Base-by-base conservation (phyloP, 768 basidiomycete species). In the Suillus weaverae region DNA sequence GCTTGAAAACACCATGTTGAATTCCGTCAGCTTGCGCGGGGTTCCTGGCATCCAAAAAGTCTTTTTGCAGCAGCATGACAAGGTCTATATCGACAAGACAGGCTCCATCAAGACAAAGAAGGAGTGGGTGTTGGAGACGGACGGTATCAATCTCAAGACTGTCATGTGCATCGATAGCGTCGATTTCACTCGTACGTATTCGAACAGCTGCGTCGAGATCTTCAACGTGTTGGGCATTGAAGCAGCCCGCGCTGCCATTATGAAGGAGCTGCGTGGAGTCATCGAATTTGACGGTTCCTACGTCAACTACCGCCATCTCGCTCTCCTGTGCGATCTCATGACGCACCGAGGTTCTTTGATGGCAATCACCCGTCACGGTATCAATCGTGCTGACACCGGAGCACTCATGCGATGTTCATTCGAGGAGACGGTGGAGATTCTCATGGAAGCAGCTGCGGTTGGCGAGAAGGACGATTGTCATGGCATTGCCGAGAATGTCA, bases 281-380 rank as follows among this genome's bases (percentile, higher is more conserved):
- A 97, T 99, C 78, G 96, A 98, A 78, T 98, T 99, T 81, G 97
- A 98, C 73, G 97, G 97, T 83, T 98, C 97, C 20, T 97, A 98
- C 72, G 97, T 99, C 83, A 99, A 99, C 79, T 99, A 96, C 78
- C 89, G 97, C 62, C 97, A 99, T 78, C 84, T 99, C 57, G 93
- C 95, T 2, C 82, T 99, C n/a, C 86, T 99, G 33, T 96, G 95
- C 78, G 97, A 99, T 76, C 82, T 99, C 62, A 99, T 99, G 97
- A 99, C 96, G 13, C 94, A 97, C 72, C 92, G 94, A 50, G 97
- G 97, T 33, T 75, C 85, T 3, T 84, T 99, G 57, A 99, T 98
- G 96, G 94, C 96, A 5, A 99, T 99, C 78, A 99, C 97, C 61
- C 95, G 97, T 44, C 97, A 99, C 72, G 97, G 97, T 76, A 99